phyloP scores from a whole-genome alignment of 306 rosid genomes.

The Prunus kanzakura region DNA sequence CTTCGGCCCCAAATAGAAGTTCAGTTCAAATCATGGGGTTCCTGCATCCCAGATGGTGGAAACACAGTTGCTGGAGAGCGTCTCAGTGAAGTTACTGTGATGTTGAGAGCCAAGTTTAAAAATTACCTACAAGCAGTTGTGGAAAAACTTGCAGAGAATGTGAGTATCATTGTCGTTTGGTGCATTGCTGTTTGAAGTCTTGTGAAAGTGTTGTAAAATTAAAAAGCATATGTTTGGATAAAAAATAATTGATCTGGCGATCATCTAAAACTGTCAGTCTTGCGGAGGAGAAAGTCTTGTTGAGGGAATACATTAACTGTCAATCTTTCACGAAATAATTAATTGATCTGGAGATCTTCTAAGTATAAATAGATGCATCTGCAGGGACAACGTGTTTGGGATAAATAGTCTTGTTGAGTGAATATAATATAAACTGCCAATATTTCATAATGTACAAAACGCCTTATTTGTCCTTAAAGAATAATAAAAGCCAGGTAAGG shows the following conservation, averaged over 20 bases:
- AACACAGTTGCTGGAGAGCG: slow-evolving; percentile 84
- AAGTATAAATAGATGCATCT: not conserved
- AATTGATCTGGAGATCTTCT: not conserved
- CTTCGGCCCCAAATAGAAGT: slow-evolving; percentile 87
- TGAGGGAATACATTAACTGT: too few species aligned
- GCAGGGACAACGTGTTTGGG: not conserved
- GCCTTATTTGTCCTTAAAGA: not conserved
- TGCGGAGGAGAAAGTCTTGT: too few species aligned
- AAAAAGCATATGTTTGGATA: not conserved
- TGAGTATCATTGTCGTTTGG: slow-evolving; percentile 38
- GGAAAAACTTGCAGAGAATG: slow-evolving; percentile 88
- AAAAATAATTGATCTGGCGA: not conserved
- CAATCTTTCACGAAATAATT: not conserved
- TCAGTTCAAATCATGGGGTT: slow-evolving; percentile 89
- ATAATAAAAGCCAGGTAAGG: not conserved
- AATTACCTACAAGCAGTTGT: slow-evolving; percentile 82
- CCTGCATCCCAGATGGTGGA: slow-evolving; percentile 85
- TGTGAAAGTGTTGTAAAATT: not conserved
- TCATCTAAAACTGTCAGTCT: not conserved
- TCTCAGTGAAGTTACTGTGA: slow-evolving; percentile 96
- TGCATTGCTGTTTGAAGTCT: slow-evolving; percentile 1
- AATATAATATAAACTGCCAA: not conserved
- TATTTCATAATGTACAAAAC: not conserved
- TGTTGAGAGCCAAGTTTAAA: slow-evolving; percentile 94
- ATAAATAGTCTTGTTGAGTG: too few species aligned